Conservation (phyloP, 2,329 filamentous ascomycete species). For the Microdochium nivale region DNA sequence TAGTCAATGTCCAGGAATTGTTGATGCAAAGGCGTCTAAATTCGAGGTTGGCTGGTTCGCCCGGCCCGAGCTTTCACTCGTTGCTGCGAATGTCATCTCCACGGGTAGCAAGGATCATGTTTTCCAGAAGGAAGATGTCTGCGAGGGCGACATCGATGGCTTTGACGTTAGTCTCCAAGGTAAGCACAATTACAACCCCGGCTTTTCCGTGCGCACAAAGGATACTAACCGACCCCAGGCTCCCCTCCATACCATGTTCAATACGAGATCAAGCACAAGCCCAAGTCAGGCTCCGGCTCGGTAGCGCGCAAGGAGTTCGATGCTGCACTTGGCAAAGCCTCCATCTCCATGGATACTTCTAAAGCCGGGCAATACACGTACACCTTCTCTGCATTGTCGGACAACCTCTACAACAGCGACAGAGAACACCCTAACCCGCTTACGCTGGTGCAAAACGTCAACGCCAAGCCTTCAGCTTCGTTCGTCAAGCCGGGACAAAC, state of each 20-base stretch:
- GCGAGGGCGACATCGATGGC: slow-evolving; percentile 87
- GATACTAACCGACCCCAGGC: slow-evolving; percentile 32
- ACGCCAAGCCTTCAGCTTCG: slow-evolving; percentile 70
- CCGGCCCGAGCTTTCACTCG: slow-evolving; percentile 62
- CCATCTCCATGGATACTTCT: slow-evolving; percentile 77
- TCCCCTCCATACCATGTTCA: slow-evolving; percentile 74
- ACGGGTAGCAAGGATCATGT: slow-evolving; percentile 34
- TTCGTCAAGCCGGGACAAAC: slow-evolving; percentile 85
- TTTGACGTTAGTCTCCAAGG: slow-evolving; percentile 76
- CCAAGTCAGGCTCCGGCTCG: slow-evolving; percentile 55
- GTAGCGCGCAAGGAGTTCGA: slow-evolving; percentile 65
- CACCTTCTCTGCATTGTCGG: slow-evolving; percentile 72
- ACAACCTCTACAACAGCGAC: slow-evolving; percentile 77
- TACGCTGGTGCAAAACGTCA: slow-evolving; percentile 71
- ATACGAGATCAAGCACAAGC: slow-evolving; percentile 71
- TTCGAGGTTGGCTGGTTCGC: slow-evolving; percentile 84
- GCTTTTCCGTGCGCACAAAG: not conserved
- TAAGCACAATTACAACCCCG: slow-evolving; percentile 25
- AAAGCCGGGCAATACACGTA: slow-evolving; percentile 82
- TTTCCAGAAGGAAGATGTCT: slow-evolving; percentile 73
- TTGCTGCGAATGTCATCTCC: slow-evolving; percentile 54
- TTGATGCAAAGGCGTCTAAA: slow-evolving; percentile 63
- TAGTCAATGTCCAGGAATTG: slow-evolving; percentile 68
- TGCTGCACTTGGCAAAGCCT: slow-evolving; percentile 65
- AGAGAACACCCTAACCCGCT: slow-evolving; percentile 56